Conservation (phyloP, 192 early-diverging fungal genomes). For the Chytriomyces sp. region DNA sequence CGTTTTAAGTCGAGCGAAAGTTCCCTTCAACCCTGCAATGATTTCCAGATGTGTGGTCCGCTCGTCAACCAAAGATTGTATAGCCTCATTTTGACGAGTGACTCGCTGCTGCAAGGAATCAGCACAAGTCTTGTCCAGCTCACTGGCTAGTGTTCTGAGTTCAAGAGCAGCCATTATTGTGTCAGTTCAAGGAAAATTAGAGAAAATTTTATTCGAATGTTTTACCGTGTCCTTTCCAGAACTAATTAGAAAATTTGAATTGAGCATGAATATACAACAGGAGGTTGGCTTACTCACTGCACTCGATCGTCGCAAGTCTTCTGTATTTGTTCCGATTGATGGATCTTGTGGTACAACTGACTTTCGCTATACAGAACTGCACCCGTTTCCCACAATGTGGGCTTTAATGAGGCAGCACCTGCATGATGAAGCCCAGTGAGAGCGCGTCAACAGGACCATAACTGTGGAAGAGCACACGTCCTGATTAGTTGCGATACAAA, state of each 20-base stretch:
- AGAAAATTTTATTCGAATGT: background rate
- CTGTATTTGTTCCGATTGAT: slow-evolving; percentile 35
- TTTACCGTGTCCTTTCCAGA: background rate
- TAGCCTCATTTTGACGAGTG: background rate
- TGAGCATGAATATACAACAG: background rate
- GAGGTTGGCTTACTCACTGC: slow-evolving; percentile 29
- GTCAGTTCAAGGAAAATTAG: background rate
- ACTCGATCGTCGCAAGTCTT: slow-evolving; percentile 44
- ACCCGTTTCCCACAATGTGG: no score
- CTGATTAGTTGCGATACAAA: no score
- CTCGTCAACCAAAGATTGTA: background rate
- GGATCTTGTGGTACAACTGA: slow-evolving; percentile 41
- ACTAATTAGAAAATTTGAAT: background rate
- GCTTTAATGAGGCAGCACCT: no score
- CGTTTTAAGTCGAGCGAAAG: background rate
- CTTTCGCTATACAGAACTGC: slow-evolving; percentile 42
- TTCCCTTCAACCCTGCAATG: background rate
- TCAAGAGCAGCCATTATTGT: background rate
- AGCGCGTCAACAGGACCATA: no score
- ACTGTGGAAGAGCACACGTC: no score
- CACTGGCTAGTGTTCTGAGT: background rate
- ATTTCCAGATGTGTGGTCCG: background rate
- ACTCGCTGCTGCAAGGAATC: background rate
- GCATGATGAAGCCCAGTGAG: no score
- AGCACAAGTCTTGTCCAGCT: background rate